Evolutionary conservation across 2,329 filamentous ascomycete genomes (phyloP).

Genomic region (Daldinia sp.): DNA sequence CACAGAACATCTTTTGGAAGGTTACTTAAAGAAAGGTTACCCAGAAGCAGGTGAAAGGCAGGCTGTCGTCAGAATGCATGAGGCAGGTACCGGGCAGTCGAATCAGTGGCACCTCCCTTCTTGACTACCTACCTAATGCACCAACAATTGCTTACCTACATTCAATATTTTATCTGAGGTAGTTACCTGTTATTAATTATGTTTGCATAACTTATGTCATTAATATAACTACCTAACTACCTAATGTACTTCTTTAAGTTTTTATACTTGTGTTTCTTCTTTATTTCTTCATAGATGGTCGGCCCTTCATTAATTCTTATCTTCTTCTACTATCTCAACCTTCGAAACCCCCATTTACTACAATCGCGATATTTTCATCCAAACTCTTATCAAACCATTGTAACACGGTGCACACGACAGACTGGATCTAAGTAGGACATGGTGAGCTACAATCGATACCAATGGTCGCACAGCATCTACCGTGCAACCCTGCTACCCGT

Average conservation of each 20-base stretch:
- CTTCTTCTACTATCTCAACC: background rate
- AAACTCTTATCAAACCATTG: conserved; percentile 20
- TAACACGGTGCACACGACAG: conserved; percentile 32
- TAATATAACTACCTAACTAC: background rate
- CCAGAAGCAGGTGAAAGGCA: conserved; percentile 21
- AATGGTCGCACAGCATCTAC: conserved; percentile 20
- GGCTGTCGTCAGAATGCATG: conserved; percentile 39
- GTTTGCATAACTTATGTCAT: background rate
- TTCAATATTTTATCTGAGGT: background rate
- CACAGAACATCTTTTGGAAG: background rate
- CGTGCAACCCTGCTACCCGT: conserved; percentile 30
- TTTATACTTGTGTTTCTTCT: background rate
- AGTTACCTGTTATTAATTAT: background rate
- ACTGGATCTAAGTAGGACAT: conserved; percentile 39
- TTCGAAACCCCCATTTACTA: conserved; percentile 9
- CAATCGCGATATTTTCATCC: conserved; percentile 3
- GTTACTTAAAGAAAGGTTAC: conserved; percentile 8
- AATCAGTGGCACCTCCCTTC: conserved; percentile 9
- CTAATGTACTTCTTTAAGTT: background rate
- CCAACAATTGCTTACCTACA: conserved; percentile 9
- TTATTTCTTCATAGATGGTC: background rate
- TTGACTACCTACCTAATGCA: background rate
- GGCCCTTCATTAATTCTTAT: background rate
- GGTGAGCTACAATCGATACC: conserved; percentile 16
- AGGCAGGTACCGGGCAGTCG: conserved; percentile 27